Evolutionary conservation across 306 rosid species (phyloP), one percentile per base, ranked within the genome.

Genomic region (Pyrus communis): DNA sequence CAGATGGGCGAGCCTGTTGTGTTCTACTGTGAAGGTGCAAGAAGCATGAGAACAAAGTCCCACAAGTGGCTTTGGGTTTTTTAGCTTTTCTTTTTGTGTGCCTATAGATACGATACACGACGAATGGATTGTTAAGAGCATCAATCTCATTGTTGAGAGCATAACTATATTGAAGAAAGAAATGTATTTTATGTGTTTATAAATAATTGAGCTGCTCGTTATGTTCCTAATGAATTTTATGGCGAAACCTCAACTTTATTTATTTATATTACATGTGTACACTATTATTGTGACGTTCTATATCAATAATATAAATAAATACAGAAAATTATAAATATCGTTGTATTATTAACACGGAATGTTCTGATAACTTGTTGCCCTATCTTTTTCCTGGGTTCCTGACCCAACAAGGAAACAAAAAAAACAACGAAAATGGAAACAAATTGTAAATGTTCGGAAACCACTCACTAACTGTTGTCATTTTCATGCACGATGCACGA

Each of bases 191-290:
- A 42, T 0, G 3, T 9, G 3, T 12, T 0, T 42, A 40, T 8
- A 40, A 40, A 0, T 40, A 40, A 11, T 40, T 40, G 45, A 9
- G 3, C 1, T 40, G 11, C 45, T 40, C 2, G 3, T 3, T 40
- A 40, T 40, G 3, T 40, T 40, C 1, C 3, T 9, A 49, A 49
- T 49, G 21, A 49, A 4, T 49, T 49, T 49, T 5, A 17, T 49
- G 0, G 0, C 0, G 3, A 49, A 17, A 51, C 1, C 0, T 15
- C 0, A 15, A 51, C 0, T 51, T 51, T 17, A 0, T 51, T 17
- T 0, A 51, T 2, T 51, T 14, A 49, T 49, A 15, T 15, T 4
- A 49, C 3, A 0, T 0, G 7, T 46, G 1, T 14, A 35, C 2
- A 38, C 2, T 35, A 2, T 15, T 51, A 51, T 51, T 51, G 8